Base-by-base conservation (phyloP, 1,284 basidiomycete species). In the Cutaneotrichosporon cutaneum region DNA sequence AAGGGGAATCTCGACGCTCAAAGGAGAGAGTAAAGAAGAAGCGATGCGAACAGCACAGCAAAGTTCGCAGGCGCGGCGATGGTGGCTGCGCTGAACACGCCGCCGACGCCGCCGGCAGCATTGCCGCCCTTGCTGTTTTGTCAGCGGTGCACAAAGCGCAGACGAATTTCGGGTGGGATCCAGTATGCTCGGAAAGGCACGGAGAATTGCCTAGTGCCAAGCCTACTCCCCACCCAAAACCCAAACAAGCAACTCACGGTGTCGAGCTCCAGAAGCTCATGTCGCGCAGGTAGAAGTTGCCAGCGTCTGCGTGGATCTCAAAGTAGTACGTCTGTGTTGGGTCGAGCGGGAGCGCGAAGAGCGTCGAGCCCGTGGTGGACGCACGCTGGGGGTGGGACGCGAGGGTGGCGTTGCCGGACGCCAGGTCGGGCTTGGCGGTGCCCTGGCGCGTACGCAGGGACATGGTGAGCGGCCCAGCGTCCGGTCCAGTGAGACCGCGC, bases 291-390 rank as follows among this genome's bases (percentile, higher is more conserved):
- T 51, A 51, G 27, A 51, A 51, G 26, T 32, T 27, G 26, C 48
- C 48, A 16, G 24, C 4, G 48, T 51, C 26, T 8, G 48, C 26
- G 14, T 51, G 27, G 18, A 51, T 27, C 27, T 51, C 48, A 18
- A 51, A 51, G 27, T 51, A 51, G 26, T 51, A 51, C 14, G 48
- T 51, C 26, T 51, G 26, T 51, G 48, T 51, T 51, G 48, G 48
- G 27, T 51, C 48, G 48, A 51, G 48, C 14, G 48, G 48, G 26
- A 51, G 26, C 2, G 48, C 26, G 26, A 51, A 51, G 48, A 51
- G 48, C 11, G 26, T 30, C 48, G 48, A 51, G 24, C 26, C 48
- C 14, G 48, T 51, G 16, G 48, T n/a, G 4, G 26, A n/a, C 7
- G 13, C 26, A n/a, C 48, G 48, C 18, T n/a, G 18, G 27, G 48